A percentile compares a stretch with the other conserved stretches of the same genome.
Conservation (phyloP, 2,329 filamentous ascomycete species). For the Diaporthe citriasiana region DNA sequence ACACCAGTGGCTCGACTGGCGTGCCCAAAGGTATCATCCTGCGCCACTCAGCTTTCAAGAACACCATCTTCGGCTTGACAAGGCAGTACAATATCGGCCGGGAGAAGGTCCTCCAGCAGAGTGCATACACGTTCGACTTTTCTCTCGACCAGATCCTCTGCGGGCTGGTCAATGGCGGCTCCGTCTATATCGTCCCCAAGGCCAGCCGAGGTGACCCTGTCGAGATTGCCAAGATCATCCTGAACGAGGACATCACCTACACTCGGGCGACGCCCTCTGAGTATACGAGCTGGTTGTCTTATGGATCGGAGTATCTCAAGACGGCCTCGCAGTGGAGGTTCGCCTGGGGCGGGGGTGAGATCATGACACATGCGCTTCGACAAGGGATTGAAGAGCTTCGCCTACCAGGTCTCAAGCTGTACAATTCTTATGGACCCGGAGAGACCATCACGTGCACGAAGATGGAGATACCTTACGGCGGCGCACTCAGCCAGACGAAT, state of each 20-base stretch:
- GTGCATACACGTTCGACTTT: constrained; percentile 57
- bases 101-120: constrained; percentile 53
- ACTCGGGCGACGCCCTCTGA: constrained; percentile 57
- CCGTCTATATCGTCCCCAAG: constrained; percentile 48
- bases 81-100: constrained; percentile 42
- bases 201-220: constrained; percentile 51
- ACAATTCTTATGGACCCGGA: constrained; percentile 34
- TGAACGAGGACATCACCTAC: constrained; percentile 50
- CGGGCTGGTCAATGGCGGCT: constrained; percentile 49
- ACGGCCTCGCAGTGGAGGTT: constrained; percentile 47
- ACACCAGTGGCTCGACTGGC: constrained; percentile 51
- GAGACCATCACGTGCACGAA: constrained; percentile 32
- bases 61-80: constrained; percentile 47
- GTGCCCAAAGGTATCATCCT: constrained; percentile 59
- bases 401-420: constrained; percentile 28
- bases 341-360: constrained; percentile 53
- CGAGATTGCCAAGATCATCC: constrained; percentile 52
- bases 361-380: constrained; percentile 36
- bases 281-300: constrained; percentile 48
- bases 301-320: constrained; percentile 35
- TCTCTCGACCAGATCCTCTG: constrained; percentile 50
- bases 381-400: neutral
- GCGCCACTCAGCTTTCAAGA: constrained; percentile 49
- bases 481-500: neutral
- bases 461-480: constrained; percentile 13